Evolutionary conservation across 768 basidiomycete genomes (phyloP).

Genomic region (Symmetrospora coprosmae): DNA sequence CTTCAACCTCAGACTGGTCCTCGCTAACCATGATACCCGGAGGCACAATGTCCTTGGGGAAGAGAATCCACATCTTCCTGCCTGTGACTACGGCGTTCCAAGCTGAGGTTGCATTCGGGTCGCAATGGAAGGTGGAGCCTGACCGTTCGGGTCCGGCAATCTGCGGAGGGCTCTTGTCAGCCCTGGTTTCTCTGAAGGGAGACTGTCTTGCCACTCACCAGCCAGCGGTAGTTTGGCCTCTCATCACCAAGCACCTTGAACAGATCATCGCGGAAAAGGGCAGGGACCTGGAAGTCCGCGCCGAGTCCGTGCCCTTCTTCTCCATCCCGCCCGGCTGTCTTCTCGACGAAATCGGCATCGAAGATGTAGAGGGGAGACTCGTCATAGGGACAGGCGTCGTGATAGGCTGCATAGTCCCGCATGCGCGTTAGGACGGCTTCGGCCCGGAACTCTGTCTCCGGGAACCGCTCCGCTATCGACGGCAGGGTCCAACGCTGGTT

Average conservation of each 20-base stretch:
- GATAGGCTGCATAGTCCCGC: constrained; percentile 27
- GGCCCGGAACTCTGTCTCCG: constrained; percentile 26
- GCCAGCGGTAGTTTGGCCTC: constrained; percentile 34
- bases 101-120: constrained; percentile 28
- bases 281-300: constrained; percentile 25
- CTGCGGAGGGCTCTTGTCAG: constrained; percentile 3
- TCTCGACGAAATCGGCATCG: constrained; percentile 32
- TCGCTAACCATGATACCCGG: constrained; percentile 32
- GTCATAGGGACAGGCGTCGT: constrained; percentile 27
- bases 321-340: neutral
- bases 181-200: neutral
- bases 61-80: constrained; percentile 32
- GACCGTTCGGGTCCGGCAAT: constrained; percentile 33
- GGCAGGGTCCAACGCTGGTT: constrained; percentile 28
- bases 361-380: constrained; percentile 35
- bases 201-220: constrained; percentile 22
- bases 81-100: constrained; percentile 33
- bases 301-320: constrained; percentile 6
- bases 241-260: constrained; percentile 30
- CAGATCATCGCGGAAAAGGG: constrained; percentile 31
- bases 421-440: constrained; percentile 31
- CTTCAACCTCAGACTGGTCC: constrained; percentile 23
- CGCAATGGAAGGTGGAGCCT: constrained; percentile 33
- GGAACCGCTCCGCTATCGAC: constrained; percentile 26
- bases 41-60: constrained; percentile 31